Percentiles rank a stretch among this genome's conserved stretches.
Conservation (phyloP, 371 early-diverging fungal species). For the Smittium culicis region DNA sequence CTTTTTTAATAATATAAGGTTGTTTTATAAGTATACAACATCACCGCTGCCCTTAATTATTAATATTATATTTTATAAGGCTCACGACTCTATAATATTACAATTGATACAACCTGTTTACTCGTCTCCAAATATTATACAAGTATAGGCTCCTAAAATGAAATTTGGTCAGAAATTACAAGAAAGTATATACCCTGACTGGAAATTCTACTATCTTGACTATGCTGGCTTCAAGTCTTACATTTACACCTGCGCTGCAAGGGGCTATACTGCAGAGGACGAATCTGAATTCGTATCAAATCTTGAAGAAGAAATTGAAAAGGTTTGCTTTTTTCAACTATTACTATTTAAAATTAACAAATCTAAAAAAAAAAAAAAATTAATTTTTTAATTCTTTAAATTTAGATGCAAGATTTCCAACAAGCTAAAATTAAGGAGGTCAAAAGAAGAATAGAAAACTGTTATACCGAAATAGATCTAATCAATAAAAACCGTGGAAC, state of each 20-base stretch:
- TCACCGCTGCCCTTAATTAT: too few species aligned
- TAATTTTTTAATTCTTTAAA: too few species aligned
- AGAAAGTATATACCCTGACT: slow-evolving; percentile 69
- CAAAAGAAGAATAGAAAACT: slow-evolving; percentile 56
- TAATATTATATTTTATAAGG: too few species aligned
- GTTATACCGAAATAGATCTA: slow-evolving; percentile 51
- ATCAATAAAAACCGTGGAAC: slow-evolving; percentile 41
- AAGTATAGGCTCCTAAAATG: too few species aligned
- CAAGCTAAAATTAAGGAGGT: slow-evolving; percentile 80
- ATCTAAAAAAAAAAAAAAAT: too few species aligned
- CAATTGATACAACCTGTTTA: too few species aligned
- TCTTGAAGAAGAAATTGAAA: slow-evolving; percentile 81
- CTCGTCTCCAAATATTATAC: too few species aligned
- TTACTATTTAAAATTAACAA: slow-evolving; percentile 13
- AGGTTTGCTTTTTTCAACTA: slow-evolving; percentile 37
- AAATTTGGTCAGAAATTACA: slow-evolving; percentile 85
- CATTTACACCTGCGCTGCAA: slow-evolving; percentile 45
- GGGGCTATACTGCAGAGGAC: slow-evolving; percentile 46
- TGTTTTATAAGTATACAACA: too few species aligned
- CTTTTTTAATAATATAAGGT: too few species aligned
- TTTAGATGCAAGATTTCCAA: slow-evolving; percentile 74
- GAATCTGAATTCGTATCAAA: slow-evolving; percentile 78
- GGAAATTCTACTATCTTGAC: slow-evolving; percentile 81
- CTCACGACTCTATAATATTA: too few species aligned
- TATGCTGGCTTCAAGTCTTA: slow-evolving; percentile 78